Evolutionary conservation across 2,329 filamentous ascomycete genomes (phyloP), one percentile per base, ranked within the genome.

Genomic region (Fusarium subtropicale): DNA sequence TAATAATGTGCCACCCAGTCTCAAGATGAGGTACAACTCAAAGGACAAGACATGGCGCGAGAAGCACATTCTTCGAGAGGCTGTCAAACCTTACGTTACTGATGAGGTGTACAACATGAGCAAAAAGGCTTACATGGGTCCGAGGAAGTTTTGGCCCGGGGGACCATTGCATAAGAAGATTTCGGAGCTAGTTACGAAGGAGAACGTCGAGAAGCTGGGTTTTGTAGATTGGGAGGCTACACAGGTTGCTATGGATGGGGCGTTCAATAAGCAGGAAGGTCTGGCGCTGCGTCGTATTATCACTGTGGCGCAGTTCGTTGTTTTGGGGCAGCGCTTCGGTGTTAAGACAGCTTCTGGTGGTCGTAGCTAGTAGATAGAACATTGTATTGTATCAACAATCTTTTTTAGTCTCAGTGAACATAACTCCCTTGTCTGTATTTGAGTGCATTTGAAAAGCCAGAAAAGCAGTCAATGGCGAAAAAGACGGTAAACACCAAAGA

Each of bases 61-160:
- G 34, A 57, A 57, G 22, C 13, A 57, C 34, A 42, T 57, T 18
- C 55, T 57, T 1, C 20, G 55, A 7, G 55, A 57, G 22, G 55
- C 46, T 8, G 55, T 57, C 6, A 57, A 42, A 30, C 55, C 55
- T 7, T 57, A 28, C 11, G 55, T 57, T 10, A 57, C 55, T 3
- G 36, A 57, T 11, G 55, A 57, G 45, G 55, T 57, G 11, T 57
- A 57, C 22, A 57, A 57, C 18, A 57, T 57, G 45, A 57, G 55
- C 6, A 57, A 57, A 30, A 57, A 57, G 18, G 55, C 55, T 9
- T 57, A 57, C 18, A 57, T 57, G 55, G 55, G 55, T 3, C 55
- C 55, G 3, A 33, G 55, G 18, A 57, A 42, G 22, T 57, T 57
- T 22, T 52, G 55, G 45, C 46, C 55, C 7, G 46, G 46, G 8